Evolutionary conservation across 768 basidiomycete species (phyloP), one percentile per base, ranked within the genome.

Genomic region (Guyanaporus albipodus): DNA sequence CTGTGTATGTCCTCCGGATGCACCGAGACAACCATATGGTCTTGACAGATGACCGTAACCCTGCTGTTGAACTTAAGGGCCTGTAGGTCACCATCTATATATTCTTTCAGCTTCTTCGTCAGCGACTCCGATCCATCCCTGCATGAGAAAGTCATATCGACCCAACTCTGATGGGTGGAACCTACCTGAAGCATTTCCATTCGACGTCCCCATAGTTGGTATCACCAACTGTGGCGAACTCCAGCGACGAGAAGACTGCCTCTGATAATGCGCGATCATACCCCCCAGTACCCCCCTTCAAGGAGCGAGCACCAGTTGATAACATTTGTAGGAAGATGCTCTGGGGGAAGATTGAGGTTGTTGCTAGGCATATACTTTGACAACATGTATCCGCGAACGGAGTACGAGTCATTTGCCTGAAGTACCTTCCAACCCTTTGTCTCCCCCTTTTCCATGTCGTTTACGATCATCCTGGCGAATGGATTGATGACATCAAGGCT

Each of bases 381-480:
- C 23, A 48, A 42, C 52, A 57, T 57, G 42, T 57, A 54, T 4
- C 56, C 50, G 8, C 66, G 53, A 6, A 57, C 37, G 10, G 69
- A 59, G 51, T 66, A 54, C 8, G 43, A 42, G 19, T 70, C 63
- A 21, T 54, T 57, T 18, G 43, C 42, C 56, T 43, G 59, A 43
- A 69, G 42, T 0, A 53, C 44, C 2, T 67, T 39, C 63, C 62
- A 68, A n/a, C 61, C 68, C 7, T 27, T 45, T 26, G 26, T 19
- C 37, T 38, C 24, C 7, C 50, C 50, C 12, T 52, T 53, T 41
- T 57, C 32, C 15, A 66, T 22, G 44, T 66, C 55, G 6, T 39
- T 21, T 35, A 53, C 33, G 31, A 70, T 31, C 23, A 44, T 36
- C 8, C 45, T 38, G 1, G 44, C 44, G 24, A 66, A 65, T 2